Evolutionary conservation across 441 rosid species (phyloP).

Genomic region (Flueggea neowawraea): DNA sequence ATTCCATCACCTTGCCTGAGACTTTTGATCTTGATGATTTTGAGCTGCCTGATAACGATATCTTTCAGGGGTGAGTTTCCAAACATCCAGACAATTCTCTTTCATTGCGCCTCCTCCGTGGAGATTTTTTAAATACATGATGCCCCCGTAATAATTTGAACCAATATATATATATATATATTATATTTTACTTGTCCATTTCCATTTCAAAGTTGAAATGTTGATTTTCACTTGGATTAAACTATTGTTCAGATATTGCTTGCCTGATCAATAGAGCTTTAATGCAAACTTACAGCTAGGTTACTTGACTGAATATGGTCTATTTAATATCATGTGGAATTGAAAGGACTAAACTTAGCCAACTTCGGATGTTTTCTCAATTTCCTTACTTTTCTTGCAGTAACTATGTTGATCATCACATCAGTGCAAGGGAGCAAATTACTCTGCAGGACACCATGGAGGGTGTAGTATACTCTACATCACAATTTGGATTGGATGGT

Average conservation of each 20-base stretch:
- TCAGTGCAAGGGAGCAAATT: constrained; percentile 97
- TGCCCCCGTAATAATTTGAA: too few relatives aligned
- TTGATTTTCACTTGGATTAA: too few relatives aligned
- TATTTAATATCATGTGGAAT: too few relatives aligned
- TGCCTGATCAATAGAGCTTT: too few relatives aligned
- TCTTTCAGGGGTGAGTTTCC: constrained; percentile 87
- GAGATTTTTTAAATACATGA: not conserved
- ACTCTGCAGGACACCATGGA: constrained; percentile 99
- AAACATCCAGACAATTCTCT: not conserved
- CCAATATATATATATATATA: too few relatives aligned
- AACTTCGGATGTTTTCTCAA: not conserved
- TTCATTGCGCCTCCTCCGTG: not conserved
- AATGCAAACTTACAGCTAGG: too few relatives aligned
- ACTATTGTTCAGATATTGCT: too few relatives aligned
- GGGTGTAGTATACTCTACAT: constrained; percentile 88
- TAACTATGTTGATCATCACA: constrained; percentile 93
- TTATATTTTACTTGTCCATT: too few relatives aligned
- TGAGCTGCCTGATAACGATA: constrained; percentile 98
- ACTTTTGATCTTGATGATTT: constrained; percentile 99
- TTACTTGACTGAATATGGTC: too few relatives aligned
- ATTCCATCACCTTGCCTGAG: constrained; percentile 99
- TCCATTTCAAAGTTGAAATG: too few relatives aligned
- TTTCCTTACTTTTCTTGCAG: constrained; percentile 35
- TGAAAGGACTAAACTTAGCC: not conserved
- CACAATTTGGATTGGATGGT: constrained; percentile 99